Evolutionary conservation across 331 rosid genomes (phyloP).

Genomic region (Prunus yedoensis): DNA sequence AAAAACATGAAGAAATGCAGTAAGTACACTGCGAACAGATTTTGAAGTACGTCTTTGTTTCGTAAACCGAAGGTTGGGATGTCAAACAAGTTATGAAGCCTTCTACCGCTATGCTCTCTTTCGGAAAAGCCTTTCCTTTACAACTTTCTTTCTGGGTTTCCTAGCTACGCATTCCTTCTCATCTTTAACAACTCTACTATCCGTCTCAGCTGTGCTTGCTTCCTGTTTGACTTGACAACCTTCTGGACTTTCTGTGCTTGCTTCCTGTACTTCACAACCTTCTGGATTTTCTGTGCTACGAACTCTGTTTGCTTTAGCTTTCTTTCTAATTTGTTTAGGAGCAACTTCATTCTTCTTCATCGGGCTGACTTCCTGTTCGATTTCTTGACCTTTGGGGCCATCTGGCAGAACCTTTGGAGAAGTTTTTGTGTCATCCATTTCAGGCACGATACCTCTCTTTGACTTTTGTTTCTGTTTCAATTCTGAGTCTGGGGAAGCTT

Average conservation of each 20-base stretch:
- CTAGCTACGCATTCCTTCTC: neutral
- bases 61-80: neutral
- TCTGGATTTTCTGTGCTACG: neutral
- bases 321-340: conserved; percentile 16
- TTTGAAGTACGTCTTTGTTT: too few species aligned
- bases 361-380: conserved; percentile 19
- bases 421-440: too few species aligned
- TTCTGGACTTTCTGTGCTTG: neutral
- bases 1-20: neutral
- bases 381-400: conserved; percentile 19
- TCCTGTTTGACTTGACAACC: neutral
- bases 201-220: neutral
- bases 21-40: neutral
- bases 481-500: neutral
- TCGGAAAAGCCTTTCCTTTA: conserved; percentile 31
- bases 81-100: neutral
- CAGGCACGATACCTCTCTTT: too few species aligned
- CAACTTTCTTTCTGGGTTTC: conserved; percentile 6
- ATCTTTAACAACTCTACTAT: neutral
- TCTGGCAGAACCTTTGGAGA: neutral
- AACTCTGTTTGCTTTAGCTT: neutral
- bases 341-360: conserved; percentile 11
- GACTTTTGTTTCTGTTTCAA: too few species aligned
- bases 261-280: neutral
- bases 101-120: conserved; percentile 31